These are phyloP conservation scores for Spathaspora boniae DNA, from an alignment of 805 yeast genomes.

Conservation along the genomic window DNA sequence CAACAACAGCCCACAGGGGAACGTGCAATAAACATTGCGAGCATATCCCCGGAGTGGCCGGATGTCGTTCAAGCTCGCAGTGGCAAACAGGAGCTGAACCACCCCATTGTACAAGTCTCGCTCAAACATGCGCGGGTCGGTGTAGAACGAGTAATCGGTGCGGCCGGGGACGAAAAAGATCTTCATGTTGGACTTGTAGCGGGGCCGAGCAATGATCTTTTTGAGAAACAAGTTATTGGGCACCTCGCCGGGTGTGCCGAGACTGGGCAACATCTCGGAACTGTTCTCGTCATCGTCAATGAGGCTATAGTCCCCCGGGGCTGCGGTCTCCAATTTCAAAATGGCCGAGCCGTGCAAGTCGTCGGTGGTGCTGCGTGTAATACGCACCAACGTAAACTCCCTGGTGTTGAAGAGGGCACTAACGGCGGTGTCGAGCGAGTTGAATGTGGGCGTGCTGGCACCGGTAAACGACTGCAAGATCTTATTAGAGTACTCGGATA, in stretches of 20 bases:
- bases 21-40: slow-evolving; percentile 14
- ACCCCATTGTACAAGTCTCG: slow-evolving; percentile 51
- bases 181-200: slow-evolving; percentile 62
- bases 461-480: slow-evolving; percentile 29
- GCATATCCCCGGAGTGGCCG: slow-evolving; percentile 4
- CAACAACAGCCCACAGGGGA: slow-evolving; percentile 13
- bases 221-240: slow-evolving; percentile 51
- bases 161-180: slow-evolving; percentile 50
- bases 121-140: slow-evolving; percentile 48
- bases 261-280: slow-evolving; percentile 35
- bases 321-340: slow-evolving; percentile 52
- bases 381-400: slow-evolving; percentile 46
- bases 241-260: slow-evolving; percentile 40
- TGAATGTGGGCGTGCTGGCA: slow-evolving; percentile 26
- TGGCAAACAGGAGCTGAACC: slow-evolving; percentile 27
- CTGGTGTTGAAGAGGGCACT: slow-evolving; percentile 36
- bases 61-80: slow-evolving; percentile 1
- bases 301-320: slow-evolving; percentile 48
- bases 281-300: slow-evolving; percentile 47
- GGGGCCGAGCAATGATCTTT: slow-evolving; percentile 56
- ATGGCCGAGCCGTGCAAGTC: slow-evolving; percentile 51
- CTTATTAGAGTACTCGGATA: slow-evolving; percentile 32
- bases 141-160: slow-evolving; percentile 38
- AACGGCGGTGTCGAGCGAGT: slow-evolving; percentile 46
- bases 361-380: slow-evolving; percentile 53